A percentile compares a stretch with the other conserved stretches of the same genome.
These are phyloP conservation scores for Fusarium subglutinans DNA, from an alignment of 2,329 filamentous ascomycete genomes.

Conservation along the genomic window DNA sequence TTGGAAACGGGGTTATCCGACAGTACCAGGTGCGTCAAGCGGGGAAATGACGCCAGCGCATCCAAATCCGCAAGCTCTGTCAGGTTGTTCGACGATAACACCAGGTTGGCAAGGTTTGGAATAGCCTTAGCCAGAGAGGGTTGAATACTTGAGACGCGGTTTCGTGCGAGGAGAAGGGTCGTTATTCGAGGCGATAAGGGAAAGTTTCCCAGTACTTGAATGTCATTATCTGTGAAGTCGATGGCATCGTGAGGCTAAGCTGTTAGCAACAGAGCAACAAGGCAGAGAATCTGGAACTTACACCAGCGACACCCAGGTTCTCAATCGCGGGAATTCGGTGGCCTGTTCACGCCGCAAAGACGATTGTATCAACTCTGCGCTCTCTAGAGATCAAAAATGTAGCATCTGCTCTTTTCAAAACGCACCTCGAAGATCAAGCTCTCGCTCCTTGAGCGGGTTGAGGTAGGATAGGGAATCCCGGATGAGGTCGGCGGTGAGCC, in stretches of 20 bases:
- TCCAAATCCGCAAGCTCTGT: slow-evolving; percentile 88
- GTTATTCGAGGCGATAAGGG: slow-evolving; percentile 88
- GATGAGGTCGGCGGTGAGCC: slow-evolving; percentile 95
- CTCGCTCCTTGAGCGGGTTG: slow-evolving; percentile 97
- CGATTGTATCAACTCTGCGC: slow-evolving; percentile 84
- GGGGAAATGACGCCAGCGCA: slow-evolving; percentile 72
- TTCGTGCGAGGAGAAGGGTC: slow-evolving; percentile 88
- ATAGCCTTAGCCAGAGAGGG: slow-evolving; percentile 76
- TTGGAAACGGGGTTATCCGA: slow-evolving; percentile 89
- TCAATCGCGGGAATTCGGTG: slow-evolving; percentile 98
- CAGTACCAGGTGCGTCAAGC: slow-evolving; percentile 82
- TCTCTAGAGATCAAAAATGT: slow-evolving; percentile 63
- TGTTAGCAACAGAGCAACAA: slow-evolving; percentile 2
- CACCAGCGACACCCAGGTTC: slow-evolving; percentile 93
- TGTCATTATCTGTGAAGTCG: slow-evolving; percentile 98
- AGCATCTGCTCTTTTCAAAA: slow-evolving; percentile 96
- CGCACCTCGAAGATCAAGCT: slow-evolving; percentile 99
- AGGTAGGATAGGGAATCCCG: slow-evolving; percentile 95
- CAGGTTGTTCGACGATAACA: slow-evolving; percentile 85
- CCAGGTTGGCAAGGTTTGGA: slow-evolving; percentile 83
- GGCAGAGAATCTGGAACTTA: slow-evolving; percentile 57
- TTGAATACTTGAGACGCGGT: slow-evolving; percentile 86
- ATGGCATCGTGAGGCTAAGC: slow-evolving; percentile 92
- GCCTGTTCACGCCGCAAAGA: slow-evolving; percentile 71
- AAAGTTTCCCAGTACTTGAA: slow-evolving; percentile 89